These are phyloP conservation scores for Exserohilum rostratum DNA, from an alignment of 2,329 filamentous ascomycete genomes.

Conservation along the genomic window DNA sequence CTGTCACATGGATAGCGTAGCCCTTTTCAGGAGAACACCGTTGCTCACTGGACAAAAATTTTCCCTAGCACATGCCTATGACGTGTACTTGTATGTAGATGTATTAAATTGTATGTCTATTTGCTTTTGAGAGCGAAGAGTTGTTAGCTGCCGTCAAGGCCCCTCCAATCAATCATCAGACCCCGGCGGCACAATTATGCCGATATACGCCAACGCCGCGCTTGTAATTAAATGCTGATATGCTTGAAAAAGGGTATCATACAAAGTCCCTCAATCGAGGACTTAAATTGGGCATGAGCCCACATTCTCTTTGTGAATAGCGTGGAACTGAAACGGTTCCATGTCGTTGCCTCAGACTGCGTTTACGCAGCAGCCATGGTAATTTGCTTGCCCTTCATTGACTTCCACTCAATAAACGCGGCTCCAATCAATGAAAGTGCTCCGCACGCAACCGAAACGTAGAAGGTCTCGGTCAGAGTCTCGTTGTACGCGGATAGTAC, in stretches of 20 bases:
- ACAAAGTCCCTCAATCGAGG: conserved; percentile 2
- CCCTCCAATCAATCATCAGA: neutral
- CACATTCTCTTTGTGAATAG: neutral
- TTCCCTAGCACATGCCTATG: too few relatives aligned
- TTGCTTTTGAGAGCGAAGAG: conserved; percentile 9
- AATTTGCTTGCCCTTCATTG: conserved; percentile 65
- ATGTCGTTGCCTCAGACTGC: too few relatives aligned
- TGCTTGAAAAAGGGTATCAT: conserved; percentile 8
- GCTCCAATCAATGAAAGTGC: conserved; percentile 62
- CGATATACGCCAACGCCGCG: conserved; percentile 9
- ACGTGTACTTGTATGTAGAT: neutral
- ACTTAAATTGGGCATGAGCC: neutral
- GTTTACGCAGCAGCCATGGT: conserved; percentile 46
- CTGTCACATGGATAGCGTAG: too few relatives aligned
- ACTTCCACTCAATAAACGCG: conserved; percentile 67
- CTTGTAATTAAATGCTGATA: conserved; percentile 5
- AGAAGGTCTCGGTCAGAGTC: conserved; percentile 64
- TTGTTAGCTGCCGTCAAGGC: neutral
- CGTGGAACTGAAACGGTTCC: too few relatives aligned
- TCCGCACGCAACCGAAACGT: conserved; percentile 63
- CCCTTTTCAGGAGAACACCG: too few relatives aligned
- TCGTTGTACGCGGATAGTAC: conserved; percentile 70
- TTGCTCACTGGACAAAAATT: too few relatives aligned
- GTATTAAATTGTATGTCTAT: neutral
- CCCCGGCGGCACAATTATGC: neutral